phyloP scores from a whole-genome alignment of 1,284 basidiomycete species.

The Sutorius eximius region DNA sequence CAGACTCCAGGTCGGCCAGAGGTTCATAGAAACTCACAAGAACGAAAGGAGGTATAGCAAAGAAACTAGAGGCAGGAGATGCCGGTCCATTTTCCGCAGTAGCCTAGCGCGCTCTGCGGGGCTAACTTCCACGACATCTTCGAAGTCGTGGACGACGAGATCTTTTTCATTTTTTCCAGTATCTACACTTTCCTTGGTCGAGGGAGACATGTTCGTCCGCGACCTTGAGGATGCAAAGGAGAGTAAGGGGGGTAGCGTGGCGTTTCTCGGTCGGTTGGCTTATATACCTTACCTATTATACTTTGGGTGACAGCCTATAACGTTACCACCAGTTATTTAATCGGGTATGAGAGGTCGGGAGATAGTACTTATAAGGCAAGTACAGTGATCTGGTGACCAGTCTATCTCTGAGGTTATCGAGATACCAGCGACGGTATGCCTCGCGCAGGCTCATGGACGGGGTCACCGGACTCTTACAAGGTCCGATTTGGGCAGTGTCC shows the following conservation, averaged over 20 bases:
- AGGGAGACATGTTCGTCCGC: constrained; percentile 11
- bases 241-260: neutral
- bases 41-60: constrained; percentile 62
- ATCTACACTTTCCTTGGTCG: constrained; percentile 10
- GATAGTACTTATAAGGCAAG: too few relatives aligned
- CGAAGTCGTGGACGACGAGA: neutral
- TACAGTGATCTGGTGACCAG: too few relatives aligned
- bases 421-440: too few relatives aligned
- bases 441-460: too few relatives aligned
- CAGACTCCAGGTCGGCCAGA: neutral
- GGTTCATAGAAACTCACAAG: constrained; percentile 39
- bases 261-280: neutral
- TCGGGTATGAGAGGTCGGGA: neutral
- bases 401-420: too few relatives aligned
- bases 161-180: constrained; percentile 20
- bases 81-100: constrained; percentile 50
- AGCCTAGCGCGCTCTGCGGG: constrained; percentile 37
- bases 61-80: constrained; percentile 51
- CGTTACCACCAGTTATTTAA: neutral
- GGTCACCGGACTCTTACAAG: too few relatives aligned
- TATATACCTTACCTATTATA: neutral
- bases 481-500: too few relatives aligned
- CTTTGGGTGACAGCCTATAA: neutral
- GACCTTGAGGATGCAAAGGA: constrained; percentile 9
- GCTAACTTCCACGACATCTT: constrained; percentile 13